Evolutionary conservation across 345 rosid species (phyloP), one percentile per base, ranked within the genome.

Genomic region (Eutrema japonicum): DNA sequence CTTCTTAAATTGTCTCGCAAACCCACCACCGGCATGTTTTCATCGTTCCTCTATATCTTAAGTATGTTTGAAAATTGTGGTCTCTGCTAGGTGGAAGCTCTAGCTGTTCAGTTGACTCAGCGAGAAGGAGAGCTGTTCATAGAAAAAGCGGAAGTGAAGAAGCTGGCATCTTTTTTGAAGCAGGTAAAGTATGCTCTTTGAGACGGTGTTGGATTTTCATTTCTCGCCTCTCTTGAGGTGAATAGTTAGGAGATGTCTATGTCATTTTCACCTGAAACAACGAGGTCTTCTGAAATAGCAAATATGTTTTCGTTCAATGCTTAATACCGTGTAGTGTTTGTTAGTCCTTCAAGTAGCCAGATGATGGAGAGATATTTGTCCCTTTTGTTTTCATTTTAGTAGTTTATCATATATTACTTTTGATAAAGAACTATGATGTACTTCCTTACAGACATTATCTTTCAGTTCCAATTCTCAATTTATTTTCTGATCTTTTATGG

Each of bases 81-180:
- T 68, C 53, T 83, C 47, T 77, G 75, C 62, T 81, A 96, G 99
- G 99, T 96, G 49, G 99, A 92, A 81, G 97, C 97, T 73, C 79
- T 96, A 70, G 98, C 97, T 41, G 93, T 96, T 79, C 96, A 96
- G 72, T 82, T 96, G 79, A 89, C 96, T 71, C 87, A 90, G 79
- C 90, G 96, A 81, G 99, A 96, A 85, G 97, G 99, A 79, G 98
- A 92, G 79, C 71, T 92, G 78, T 82, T 89, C 70, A 96, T 87
- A 73, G 97, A 96, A 74, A 96, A 96, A 77, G 72, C 95, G 10
- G 98, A 96, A 90, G 98, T 92, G 75, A 96, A 96, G 89, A 90
- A 83, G 84, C 82, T 96, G 38, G 95, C 97, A n/a, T 77, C 71
- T 76, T 92, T 96, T 74, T 86, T 96, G 46, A 92, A 92, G 80